phyloP scores from a whole-genome alignment of 2,329 filamentous ascomycete genomes.

The Aureobasidium mangrovei region DNA sequence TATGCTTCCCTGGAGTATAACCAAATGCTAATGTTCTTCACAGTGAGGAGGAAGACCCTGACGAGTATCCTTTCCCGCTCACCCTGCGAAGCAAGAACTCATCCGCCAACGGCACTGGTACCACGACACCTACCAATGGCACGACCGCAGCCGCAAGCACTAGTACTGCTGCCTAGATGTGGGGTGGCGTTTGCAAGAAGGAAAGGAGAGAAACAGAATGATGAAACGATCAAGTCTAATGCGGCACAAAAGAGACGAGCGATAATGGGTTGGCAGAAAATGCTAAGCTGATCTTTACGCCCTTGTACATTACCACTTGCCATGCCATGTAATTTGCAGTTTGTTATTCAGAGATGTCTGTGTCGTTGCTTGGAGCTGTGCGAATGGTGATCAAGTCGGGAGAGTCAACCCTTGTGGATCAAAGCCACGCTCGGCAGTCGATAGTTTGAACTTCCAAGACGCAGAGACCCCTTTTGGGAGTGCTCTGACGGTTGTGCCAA shows the following conservation, averaged over 20 bases:
- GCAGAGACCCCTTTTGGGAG: too few relatives aligned
- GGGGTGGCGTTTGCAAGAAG: not conserved
- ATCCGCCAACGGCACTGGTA: conserved; percentile 22
- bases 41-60: conserved; percentile 88
- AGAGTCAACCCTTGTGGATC: too few relatives aligned
- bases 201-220: not conserved
- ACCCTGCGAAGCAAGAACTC: conserved; percentile 46
- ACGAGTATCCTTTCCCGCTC: conserved; percentile 63
- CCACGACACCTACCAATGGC: conserved; percentile 18
- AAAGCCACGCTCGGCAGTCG: too few relatives aligned
- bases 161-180: conserved; percentile 1
- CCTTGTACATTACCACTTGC: conserved; percentile 3
- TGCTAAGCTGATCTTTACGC: not conserved
- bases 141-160: conserved; percentile 4
- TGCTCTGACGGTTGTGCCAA: too few relatives aligned
- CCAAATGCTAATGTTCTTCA: conserved; percentile 1
- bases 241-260: not conserved
- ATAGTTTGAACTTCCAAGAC: too few relatives aligned
- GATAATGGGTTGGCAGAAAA: not conserved
- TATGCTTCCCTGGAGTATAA: too few relatives aligned
- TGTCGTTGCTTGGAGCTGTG: not conserved
- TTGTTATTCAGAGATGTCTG: not conserved
- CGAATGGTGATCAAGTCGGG: too few relatives aligned
- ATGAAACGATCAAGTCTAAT: conserved; percentile 2
- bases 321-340: conserved; percentile 4